These are phyloP conservation scores for Aureobasidium sp. DNA, from an alignment of 2,329 filamentous ascomycete species.

Conservation along the genomic window DNA sequence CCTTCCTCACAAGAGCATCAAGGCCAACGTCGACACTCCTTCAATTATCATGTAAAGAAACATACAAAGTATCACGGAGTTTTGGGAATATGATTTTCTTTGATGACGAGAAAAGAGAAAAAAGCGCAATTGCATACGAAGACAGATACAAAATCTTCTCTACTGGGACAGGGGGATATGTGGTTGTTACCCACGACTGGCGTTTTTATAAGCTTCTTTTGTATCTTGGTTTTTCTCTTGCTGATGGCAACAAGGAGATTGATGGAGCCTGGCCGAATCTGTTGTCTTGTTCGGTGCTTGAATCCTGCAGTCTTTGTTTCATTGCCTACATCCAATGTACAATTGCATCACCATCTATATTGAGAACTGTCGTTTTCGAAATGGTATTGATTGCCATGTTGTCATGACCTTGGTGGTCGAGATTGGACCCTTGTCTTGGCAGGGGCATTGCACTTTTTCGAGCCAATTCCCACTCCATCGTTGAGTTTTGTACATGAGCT, in stretches of 20 bases:
- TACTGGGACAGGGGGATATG: conserved; percentile 1
- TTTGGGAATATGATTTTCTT: conserved; percentile 4
- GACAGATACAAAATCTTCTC: background rate
- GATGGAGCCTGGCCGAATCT: background rate
- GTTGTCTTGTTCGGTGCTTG: background rate
- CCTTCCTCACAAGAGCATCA: conserved; percentile 97
- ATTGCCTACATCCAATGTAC: conserved; percentile 11
- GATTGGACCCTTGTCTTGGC: background rate
- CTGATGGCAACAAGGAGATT: background rate
- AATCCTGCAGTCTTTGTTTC: background rate
- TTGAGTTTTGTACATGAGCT: too few relatives aligned
- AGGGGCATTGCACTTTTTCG: background rate
- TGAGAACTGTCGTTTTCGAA: background rate
- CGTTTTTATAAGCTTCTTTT: background rate
- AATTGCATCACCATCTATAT: background rate
- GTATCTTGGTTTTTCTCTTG: conserved; percentile 7
- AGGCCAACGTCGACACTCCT: conserved; percentile 78
- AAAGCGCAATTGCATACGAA: conserved; percentile 12
- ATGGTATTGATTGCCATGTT: background rate
- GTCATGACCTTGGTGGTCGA: background rate
- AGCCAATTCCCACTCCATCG: background rate
- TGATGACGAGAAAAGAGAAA: conserved; percentile 12
- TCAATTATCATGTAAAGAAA: conserved; percentile 26
- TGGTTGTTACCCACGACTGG: conserved; percentile 3
- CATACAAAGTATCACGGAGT: background rate